Base-by-base conservation (phyloP, 176 grass and related monocot genomes). In the Phragmites australis region DNA sequence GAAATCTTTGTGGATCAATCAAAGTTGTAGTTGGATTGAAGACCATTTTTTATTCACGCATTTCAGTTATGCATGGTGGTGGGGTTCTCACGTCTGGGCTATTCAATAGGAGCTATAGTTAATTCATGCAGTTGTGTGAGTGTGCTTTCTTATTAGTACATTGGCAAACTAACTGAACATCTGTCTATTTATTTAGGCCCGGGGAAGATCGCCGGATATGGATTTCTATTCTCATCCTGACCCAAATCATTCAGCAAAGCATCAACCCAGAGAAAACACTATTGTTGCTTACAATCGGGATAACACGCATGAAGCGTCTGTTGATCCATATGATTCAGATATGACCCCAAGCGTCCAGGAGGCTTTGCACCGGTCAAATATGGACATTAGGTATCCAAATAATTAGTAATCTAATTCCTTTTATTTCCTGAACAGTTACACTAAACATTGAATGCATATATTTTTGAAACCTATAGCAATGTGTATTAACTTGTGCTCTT, bases 261-360 rank as follows among this genome's bases (percentile, higher is more conserved):
- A 86, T 74, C 84, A 78, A 66, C 21, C 75, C 11, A 59, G 66
- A 75, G 83, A 89, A 86, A 90, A 77, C 11, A 6, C 82, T 55
- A 27, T 88, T 49, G 31, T 78, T 69, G 66, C 68, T 12, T 90
- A 84, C 44, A 70, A 90, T 75, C 48, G 68, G 18, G 87, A 75
- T 23, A 91, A 86, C 43, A 56, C 27, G 78, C 47, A 68, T 68
- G 86, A 72, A 44, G 66, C 69, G 21, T 63, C 82, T 68, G 49
- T 76, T 70, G 82, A 79, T 75, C 65, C 83, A 43, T 90, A 94
- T 83, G 90, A 89, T 89, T 88, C 88, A n/a, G 95, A 98, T 76
- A 85, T 99, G 84, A 93, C 88, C n/a, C 90, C 86, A 56, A 91
- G 92, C 86, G 84, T 99, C 68, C 92, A 95, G 82, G 92, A 93